Evolutionary conservation across 2,329 filamentous ascomycete genomes (phyloP).

Genomic region (Aspergillus eucalypticola): DNA sequence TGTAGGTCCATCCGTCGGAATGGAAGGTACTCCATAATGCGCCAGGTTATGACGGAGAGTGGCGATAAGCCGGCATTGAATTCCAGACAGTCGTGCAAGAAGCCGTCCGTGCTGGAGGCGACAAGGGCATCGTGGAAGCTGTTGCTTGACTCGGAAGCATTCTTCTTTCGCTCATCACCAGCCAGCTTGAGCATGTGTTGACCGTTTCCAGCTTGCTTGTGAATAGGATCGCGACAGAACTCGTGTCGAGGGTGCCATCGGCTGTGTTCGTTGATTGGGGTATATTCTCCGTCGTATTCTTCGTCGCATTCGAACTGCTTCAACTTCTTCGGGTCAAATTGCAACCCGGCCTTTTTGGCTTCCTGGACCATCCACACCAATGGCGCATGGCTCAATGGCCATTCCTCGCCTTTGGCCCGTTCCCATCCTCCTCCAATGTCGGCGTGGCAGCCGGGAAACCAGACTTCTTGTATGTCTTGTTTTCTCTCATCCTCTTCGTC

Average conservation of each 20-base stretch:
- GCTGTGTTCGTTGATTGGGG: constrained; percentile 33
- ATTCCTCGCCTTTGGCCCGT: constrained; percentile 54
- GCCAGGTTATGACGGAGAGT: constrained; percentile 67
- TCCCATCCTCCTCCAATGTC: constrained; percentile 80
- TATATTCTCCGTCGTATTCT: constrained; percentile 40
- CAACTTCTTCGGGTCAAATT: constrained; percentile 69
- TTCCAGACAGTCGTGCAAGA: constrained; percentile 70
- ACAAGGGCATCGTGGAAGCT: constrained; percentile 62
- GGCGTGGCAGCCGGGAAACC: constrained; percentile 74
- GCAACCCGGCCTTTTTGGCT: constrained; percentile 64
- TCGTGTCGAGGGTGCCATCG: constrained; percentile 17
- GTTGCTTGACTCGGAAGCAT: constrained; percentile 30
- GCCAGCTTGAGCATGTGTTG: constrained; percentile 10
- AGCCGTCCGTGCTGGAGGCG: constrained; percentile 53
- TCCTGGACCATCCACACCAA: constrained; percentile 71
- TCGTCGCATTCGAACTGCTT: constrained; percentile 65
- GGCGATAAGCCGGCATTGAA: constrained; percentile 61
- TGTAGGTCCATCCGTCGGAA: constrained; percentile 79
- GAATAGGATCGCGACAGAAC: constrained; percentile 17
- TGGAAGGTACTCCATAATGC: constrained; percentile 77
- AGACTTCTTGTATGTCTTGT: constrained; percentile 75
- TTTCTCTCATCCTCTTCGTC: constrained; percentile 34
- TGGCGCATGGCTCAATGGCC: constrained; percentile 66
- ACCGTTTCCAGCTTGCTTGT: constrained; percentile 14
- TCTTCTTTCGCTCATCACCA: constrained; percentile 21